Conservation (phyloP, 2,329 filamentous ascomycete species). For the Blastomyces emzantsi region DNA sequence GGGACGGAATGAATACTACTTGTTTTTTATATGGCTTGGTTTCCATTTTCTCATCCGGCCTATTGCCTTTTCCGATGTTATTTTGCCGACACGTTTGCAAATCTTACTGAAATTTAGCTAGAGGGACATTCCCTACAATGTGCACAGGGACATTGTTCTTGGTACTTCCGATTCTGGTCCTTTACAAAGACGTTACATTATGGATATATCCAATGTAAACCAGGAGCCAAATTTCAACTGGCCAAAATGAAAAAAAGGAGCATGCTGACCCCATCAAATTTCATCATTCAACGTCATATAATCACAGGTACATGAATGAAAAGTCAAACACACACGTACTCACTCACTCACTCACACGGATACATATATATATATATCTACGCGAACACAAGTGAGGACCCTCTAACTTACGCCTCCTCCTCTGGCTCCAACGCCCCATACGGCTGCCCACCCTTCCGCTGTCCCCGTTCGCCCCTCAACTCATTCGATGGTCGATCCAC, state of each 20-base stretch:
- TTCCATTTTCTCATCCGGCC: neutral
- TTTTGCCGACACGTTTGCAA: neutral
- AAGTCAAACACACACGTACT: too few species aligned
- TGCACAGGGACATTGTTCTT: neutral
- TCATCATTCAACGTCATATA: neutral
- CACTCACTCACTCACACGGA: too few species aligned
- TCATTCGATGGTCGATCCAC: constrained; percentile 17
- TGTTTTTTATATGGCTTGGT: neutral
- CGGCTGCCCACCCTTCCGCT: constrained; percentile 15
- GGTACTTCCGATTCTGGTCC: too few species aligned
- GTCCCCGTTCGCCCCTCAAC: neutral
- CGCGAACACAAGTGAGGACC: too few species aligned
- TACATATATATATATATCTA: too few species aligned
- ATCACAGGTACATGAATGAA: too few species aligned
- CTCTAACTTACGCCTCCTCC: constrained; percentile 12
- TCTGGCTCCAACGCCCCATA: constrained; percentile 16
- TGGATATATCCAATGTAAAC: too few species aligned
- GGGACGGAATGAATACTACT: constrained; percentile 4
- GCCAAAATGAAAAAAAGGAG: too few species aligned
- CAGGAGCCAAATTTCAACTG: too few species aligned
- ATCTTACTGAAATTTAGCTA: neutral
- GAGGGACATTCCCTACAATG: neutral
- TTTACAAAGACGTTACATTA: too few species aligned
- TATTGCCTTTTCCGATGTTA: neutral
- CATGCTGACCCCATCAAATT: neutral